These are phyloP conservation scores for Endotrypanum monterogeii DNA, from an alignment of 208 protist species.

Conservation along the genomic window DNA sequence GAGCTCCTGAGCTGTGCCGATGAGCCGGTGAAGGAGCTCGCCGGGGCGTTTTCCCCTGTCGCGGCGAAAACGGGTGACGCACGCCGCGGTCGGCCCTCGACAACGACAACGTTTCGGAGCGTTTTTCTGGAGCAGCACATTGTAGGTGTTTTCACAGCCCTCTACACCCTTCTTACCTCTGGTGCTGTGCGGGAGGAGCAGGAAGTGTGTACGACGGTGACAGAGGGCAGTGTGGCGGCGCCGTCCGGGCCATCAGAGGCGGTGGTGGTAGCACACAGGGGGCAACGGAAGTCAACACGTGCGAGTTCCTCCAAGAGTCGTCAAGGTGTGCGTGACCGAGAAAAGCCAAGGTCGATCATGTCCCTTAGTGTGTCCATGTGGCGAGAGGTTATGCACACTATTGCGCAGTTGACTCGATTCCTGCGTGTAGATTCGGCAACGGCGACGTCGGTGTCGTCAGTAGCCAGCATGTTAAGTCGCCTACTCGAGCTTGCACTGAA, in stretches of 20 bases:
- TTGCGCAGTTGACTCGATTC: slow-evolving; percentile 51
- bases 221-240: neutral
- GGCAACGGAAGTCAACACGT: neutral
- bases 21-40: slow-evolving; percentile 40
- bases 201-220: neutral
- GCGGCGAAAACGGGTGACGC: neutral
- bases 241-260: neutral
- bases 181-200: slow-evolving; percentile 33
- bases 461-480: slow-evolving; percentile 51
- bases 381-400: slow-evolving; percentile 84
- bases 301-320: neutral
- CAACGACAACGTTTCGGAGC: slow-evolving; percentile 47
- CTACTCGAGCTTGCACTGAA: slow-evolving; percentile 83
- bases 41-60: neutral
- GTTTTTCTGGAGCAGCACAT: slow-evolving; percentile 68
- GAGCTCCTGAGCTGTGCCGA: slow-evolving; percentile 60
- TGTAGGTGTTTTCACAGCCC: slow-evolving; percentile 51
- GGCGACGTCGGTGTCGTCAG: slow-evolving; percentile 2
- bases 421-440: slow-evolving; percentile 10
- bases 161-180: slow-evolving; percentile 74
- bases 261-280: neutral
- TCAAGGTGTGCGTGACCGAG: slow-evolving; percentile 1
- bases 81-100: neutral
- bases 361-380: slow-evolving; percentile 82
- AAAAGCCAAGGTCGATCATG: slow-evolving; percentile 47